phyloP scores from a whole-genome alignment of 1,284 basidiomycete species.

The Cutaneotrichosporon sp. region DNA sequence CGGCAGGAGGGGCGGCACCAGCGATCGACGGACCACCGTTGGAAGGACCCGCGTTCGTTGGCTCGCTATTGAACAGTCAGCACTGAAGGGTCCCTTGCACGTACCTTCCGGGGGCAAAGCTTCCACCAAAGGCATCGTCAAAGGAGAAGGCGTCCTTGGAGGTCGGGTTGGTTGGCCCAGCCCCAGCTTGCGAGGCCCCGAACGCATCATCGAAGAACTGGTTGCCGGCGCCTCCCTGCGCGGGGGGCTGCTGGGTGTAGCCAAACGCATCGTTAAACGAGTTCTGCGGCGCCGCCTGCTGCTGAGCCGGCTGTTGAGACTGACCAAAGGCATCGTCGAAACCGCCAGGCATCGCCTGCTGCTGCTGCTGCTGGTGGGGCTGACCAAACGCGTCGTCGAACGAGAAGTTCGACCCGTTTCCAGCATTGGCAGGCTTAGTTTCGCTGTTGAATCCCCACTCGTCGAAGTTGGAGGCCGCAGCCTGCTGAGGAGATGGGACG shows the following conservation, averaged over 20 bases:
- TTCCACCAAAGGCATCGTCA: slow-evolving; percentile 59
- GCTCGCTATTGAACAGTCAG: neutral
- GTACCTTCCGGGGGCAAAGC: slow-evolving; percentile 27
- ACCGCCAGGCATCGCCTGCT: neutral
- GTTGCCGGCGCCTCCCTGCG: neutral
- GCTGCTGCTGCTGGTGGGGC: neutral
- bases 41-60: neutral
- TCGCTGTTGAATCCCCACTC: slow-evolving; percentile 31
- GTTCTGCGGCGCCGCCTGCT: neutral
- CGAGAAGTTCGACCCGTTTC: slow-evolving; percentile 8
- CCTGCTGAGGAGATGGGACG: slow-evolving; percentile 31
- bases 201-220: neutral
- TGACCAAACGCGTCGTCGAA: slow-evolving; percentile 9
- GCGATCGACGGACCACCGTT: neutral
- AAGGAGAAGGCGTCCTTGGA: slow-evolving; percentile 53
- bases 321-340: neutral
- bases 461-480: slow-evolving; percentile 18
- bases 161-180: neutral
- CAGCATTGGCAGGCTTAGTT: slow-evolving; percentile 18
- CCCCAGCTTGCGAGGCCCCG: neutral
- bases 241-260: neutral
- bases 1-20: neutral
- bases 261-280: neutral
- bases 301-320: neutral
- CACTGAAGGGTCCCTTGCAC: neutral